A percentile compares a stretch with the other conserved stretches of the same genome.
Conservation (phyloP, 768 basidiomycete species). For the Butyriboletus loyo region DNA sequence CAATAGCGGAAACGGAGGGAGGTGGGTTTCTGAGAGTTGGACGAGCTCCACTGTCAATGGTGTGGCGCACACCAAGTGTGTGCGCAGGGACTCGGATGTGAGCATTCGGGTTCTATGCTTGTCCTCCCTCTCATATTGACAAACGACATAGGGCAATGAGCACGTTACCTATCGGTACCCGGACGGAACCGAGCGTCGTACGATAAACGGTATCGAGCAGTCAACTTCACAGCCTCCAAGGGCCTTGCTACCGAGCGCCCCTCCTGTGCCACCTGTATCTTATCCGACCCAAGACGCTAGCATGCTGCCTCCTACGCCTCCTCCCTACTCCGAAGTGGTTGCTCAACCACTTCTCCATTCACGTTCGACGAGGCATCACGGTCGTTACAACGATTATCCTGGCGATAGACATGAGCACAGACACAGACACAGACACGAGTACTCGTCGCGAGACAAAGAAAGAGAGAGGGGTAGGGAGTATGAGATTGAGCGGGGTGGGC, state of each 20-base stretch:
- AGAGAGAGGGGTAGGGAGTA: slow-evolving; percentile 6
- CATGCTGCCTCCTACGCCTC: slow-evolving; percentile 14
- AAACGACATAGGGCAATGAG: slow-evolving; percentile 60
- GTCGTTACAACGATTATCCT: slow-evolving; percentile 4
- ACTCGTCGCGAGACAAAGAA: slow-evolving; percentile 7
- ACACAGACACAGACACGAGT: slow-evolving; percentile 11
- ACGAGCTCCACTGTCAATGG: slow-evolving; percentile 63
- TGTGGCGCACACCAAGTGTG: slow-evolving; percentile 56
- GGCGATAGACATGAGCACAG: slow-evolving; percentile 13
- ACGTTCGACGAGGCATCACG: slow-evolving; percentile 19
- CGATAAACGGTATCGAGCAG: slow-evolving; percentile 64
- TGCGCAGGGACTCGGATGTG: slow-evolving; percentile 57
- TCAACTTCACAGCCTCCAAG: slow-evolving; percentile 11
- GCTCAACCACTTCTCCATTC: slow-evolving; percentile 12
- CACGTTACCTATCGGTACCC: slow-evolving; percentile 63
- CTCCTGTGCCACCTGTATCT: not conserved
- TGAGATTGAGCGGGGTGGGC: not conserved
- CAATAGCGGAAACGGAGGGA: slow-evolving; percentile 5
- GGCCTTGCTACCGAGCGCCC: slow-evolving; percentile 8
- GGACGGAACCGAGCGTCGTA: slow-evolving; percentile 63
- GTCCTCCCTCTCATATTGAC: not conserved
- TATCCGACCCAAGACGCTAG: not conserved
- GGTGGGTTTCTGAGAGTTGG: slow-evolving; percentile 56
- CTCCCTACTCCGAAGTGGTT: slow-evolving; percentile 22
- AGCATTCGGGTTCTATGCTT: slow-evolving; percentile 21